Conservation (phyloP, 2,329 filamentous ascomycete genomes). For the Penicillium sp. region DNA sequence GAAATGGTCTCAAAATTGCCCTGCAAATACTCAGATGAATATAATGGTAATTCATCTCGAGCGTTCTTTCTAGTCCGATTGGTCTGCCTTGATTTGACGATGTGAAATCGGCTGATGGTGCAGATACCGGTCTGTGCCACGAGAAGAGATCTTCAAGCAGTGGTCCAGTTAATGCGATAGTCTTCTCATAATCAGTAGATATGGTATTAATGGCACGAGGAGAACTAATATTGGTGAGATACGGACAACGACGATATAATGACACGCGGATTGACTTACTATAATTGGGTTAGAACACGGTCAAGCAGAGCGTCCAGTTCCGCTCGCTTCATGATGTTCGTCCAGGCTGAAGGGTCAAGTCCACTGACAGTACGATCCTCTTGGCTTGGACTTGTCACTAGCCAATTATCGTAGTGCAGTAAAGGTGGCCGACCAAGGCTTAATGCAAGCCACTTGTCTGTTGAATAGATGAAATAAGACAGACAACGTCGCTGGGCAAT, state of each 20-base stretch:
- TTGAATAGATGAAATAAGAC: conserved; percentile 4
- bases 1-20: background rate
- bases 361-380: background rate
- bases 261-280: background rate
- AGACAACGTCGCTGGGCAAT: background rate
- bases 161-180: background rate
- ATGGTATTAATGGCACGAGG: background rate
- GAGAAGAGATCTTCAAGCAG: background rate
- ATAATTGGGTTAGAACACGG: background rate
- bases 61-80: background rate
- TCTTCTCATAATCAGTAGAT: background rate
- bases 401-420: conserved; percentile 1
- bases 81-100: background rate
- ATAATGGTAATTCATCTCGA: conserved; percentile 7
- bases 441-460: conserved; percentile 4
- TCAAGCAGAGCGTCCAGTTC: conserved; percentile 1
- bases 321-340: background rate
- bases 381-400: background rate
- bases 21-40: background rate
- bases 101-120: background rate
- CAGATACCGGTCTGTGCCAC: background rate
- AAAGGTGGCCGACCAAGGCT: conserved; percentile 6
- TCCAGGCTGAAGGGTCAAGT: background rate
- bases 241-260: background rate
- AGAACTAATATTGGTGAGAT: background rate